Base-by-base conservation (phyloP, 148 eudicot species). In the Suaeda aralocaspica region DNA sequence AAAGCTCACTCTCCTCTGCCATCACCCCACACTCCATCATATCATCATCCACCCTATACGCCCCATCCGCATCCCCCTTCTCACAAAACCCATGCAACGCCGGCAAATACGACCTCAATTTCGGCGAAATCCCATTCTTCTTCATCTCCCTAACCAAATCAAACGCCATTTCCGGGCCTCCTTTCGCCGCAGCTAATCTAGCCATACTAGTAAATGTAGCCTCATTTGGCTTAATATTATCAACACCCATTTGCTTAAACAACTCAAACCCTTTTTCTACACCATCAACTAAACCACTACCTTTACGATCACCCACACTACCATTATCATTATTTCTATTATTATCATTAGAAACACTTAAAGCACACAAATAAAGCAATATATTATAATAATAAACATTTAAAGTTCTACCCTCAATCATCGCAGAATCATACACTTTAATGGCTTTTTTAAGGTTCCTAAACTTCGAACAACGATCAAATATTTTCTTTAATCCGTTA, bases 171-270 rank as follows among this genome's bases (percentile, higher is more conserved):
- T 83, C 81, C 1, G 98, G 97, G 75, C 91, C 95, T 55, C 89
- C 67, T 59, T 87, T 91, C 3, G 74, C 79, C n/a, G 80, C 84
- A 1, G 97, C 98, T 71, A 93, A 80, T 69, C 98, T 85, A 31
- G 98, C 96, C 53, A 81, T 72, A 76, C 83, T 93, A n/a, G 98
- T 93, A 72, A 88, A 93, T 1, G 98, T 88, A 24, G 96, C 92
- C 83, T 93, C 98, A 63, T 90, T 88, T 3, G 98, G 96, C 19
- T 55, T 79, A 75, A 93, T 80, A n/a, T 72, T 78, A 56, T 83
- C 83, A 44, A 69, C 16, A 63, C 81, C 82, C 98, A 93, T 93
- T 67, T 81, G 81, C 72, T 68, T 82, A 76, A 78, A 87, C 13
- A 90, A 84, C 89, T 87, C 89, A 82, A 87, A 93, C 29, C 98